These are phyloP conservation scores for Zoysia japonica DNA, from an alignment of 176 grass and related monocot species.

Conservation along the genomic window DNA sequence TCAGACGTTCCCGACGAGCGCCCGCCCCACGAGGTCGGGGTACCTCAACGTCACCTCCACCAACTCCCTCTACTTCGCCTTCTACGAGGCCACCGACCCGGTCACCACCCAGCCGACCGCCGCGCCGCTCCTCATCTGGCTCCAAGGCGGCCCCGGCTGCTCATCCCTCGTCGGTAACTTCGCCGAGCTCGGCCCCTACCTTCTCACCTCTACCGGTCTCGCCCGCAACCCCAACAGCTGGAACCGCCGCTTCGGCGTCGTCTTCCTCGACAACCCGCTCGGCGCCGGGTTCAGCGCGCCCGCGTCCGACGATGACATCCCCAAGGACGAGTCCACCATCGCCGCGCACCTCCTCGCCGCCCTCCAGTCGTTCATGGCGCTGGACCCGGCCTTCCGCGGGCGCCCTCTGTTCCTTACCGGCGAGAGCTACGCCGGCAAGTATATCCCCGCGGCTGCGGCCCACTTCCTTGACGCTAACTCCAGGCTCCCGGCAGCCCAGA, in stretches of 20 bases:
- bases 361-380: conserved; percentile 56
- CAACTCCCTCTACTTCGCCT: conserved; percentile 55
- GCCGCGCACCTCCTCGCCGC: conserved; percentile 52
- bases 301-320: conserved; percentile 37
- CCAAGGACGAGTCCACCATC: conserved; percentile 53
- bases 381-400: conserved; percentile 31
- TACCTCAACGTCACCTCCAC: not conserved
- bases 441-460: conserved; percentile 38
- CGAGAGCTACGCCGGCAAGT: conserved; percentile 71
- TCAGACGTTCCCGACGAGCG: conserved; percentile 29
- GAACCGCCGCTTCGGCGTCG: conserved; percentile 66
- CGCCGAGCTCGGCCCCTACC: conserved; percentile 54
- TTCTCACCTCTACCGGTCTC: conserved; percentile 43
- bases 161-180: conserved; percentile 51
- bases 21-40: conserved; percentile 47
- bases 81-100: conserved; percentile 51
- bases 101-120: not conserved
- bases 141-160: conserved; percentile 58
- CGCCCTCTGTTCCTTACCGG: conserved; percentile 51
- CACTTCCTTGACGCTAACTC: conserved; percentile 21
- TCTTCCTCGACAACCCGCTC: conserved; percentile 81
- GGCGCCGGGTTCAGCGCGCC: conserved; percentile 69
- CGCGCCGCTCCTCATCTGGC: conserved; percentile 56
- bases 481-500: not conserved
- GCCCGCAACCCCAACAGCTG: conserved; percentile 46